phyloP scores from a whole-genome alignment of 2,329 filamentous ascomycete species.

The Xylaria hypoxylon region DNA sequence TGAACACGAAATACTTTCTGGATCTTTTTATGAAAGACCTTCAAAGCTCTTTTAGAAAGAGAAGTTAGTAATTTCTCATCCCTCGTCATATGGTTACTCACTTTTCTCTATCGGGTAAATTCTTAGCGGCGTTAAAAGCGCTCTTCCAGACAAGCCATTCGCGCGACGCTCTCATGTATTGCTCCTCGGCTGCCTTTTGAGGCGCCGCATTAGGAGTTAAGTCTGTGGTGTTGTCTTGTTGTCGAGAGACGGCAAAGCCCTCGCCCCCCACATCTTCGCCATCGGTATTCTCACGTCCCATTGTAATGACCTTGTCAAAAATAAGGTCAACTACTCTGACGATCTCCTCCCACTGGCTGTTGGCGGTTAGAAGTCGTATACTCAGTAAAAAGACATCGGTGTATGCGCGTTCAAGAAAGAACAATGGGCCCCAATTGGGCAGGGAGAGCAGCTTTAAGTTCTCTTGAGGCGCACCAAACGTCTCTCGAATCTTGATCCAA shows the following conservation, averaged over 20 bases:
- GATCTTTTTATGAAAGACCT: conserved; percentile 13
- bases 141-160: conserved; percentile 20
- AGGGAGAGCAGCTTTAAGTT: conserved; percentile 39
- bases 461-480: conserved; percentile 39
- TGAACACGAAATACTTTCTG: conserved; percentile 15
- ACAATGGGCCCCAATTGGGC: conserved; percentile 39
- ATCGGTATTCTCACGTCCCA: conserved; percentile 27
- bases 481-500: conserved; percentile 44
- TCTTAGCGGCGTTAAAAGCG: background rate
- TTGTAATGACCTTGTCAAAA: conserved; percentile 41
- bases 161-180: conserved; percentile 15
- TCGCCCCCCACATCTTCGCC: background rate
- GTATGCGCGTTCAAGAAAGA: conserved; percentile 42
- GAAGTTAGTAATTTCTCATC: conserved; percentile 10
- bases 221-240: background rate
- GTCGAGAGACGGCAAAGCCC: background rate
- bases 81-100: conserved; percentile 1
- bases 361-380: conserved; percentile 36
- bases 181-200: background rate
- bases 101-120: conserved; percentile 16
- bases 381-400: conserved; percentile 37
- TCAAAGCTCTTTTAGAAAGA: conserved; percentile 6
- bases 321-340: conserved; percentile 36
- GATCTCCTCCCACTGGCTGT: conserved; percentile 41
- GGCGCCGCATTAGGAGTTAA: background rate